Conservation (phyloP, 176 grass and related monocot species). For the Triticum timopheevii region DNA sequence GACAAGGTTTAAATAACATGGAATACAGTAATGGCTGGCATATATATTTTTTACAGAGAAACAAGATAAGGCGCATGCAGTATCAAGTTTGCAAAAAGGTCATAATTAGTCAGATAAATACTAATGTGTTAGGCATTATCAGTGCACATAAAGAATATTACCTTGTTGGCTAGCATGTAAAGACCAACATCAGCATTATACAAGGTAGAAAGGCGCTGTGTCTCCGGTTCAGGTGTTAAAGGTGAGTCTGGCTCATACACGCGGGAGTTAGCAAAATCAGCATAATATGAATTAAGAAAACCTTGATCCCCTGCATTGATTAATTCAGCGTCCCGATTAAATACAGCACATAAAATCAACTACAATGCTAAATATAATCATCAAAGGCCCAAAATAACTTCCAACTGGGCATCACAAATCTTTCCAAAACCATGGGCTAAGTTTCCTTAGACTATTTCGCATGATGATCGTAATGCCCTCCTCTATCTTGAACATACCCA, state of each 20-base stretch:
- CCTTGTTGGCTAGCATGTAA: slow-evolving; percentile 99
- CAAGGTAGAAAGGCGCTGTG: slow-evolving; percentile 83
- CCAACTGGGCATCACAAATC: not conserved
- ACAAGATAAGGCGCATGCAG: not conserved
- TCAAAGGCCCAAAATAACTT: slow-evolving; percentile 5
- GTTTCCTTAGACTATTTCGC: not conserved
- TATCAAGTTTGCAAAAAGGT: not conserved
- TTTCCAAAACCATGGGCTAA: not conserved
- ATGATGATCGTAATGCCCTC: not conserved
- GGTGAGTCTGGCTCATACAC: slow-evolving; percentile 73
- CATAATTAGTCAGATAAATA: not conserved
- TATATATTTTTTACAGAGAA: not conserved
- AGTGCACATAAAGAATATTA: slow-evolving; percentile 33
- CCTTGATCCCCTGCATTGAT: slow-evolving; percentile 49
- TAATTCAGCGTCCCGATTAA: slow-evolving; percentile 20
- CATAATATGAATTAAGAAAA: slow-evolving; percentile 91
- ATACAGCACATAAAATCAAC: slow-evolving; percentile 9
- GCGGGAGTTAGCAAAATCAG: slow-evolving; percentile 89
- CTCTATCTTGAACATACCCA: not conserved
- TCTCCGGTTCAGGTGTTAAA: slow-evolving; percentile 71
- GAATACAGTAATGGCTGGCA: not conserved
- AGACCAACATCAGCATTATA: slow-evolving; percentile 99
- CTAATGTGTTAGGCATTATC: not conserved
- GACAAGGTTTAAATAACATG: slow-evolving; percentile 11
- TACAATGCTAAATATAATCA: not conserved